phyloP scores from a whole-genome alignment of 2,329 filamentous ascomycete genomes.

The Aspergillus udagawae region DNA sequence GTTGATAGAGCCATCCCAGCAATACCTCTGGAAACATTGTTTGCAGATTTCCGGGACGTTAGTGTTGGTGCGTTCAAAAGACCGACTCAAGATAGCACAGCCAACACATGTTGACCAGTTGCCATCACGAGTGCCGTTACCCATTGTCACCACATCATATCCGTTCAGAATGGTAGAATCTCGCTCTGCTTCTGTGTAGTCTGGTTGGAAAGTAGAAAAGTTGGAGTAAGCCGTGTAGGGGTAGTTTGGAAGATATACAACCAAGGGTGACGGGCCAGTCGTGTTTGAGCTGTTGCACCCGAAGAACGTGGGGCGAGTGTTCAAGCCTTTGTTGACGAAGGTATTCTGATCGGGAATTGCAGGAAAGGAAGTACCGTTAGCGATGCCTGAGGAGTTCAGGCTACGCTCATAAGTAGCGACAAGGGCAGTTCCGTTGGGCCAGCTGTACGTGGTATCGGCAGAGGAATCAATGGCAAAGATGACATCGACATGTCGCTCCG shows the following conservation, averaged over 20 bases:
- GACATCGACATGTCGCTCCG: slow-evolving; percentile 64
- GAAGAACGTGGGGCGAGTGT: slow-evolving; percentile 71
- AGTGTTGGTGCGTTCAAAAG: slow-evolving; percentile 65
- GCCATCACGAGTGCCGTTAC: slow-evolving; percentile 67
- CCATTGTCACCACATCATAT: slow-evolving; percentile 76
- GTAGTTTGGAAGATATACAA: slow-evolving; percentile 86
- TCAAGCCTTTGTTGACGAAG: slow-evolving; percentile 70
- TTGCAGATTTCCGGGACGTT: slow-evolving; percentile 64
- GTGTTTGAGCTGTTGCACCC: slow-evolving; percentile 65
- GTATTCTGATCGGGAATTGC: slow-evolving; percentile 67
- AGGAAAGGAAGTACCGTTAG: slow-evolving; percentile 66
- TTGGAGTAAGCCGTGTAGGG: slow-evolving; percentile 75
- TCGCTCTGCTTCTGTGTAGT: slow-evolving; percentile 62
- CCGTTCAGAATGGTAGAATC: slow-evolving; percentile 80
- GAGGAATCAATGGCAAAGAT: slow-evolving; percentile 74
- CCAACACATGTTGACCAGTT: slow-evolving; percentile 77
- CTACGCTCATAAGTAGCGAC: slow-evolving; percentile 68
- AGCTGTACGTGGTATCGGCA: slow-evolving; percentile 62
- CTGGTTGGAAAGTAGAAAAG: slow-evolving; percentile 67
- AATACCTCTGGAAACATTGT: slow-evolving; percentile 73
- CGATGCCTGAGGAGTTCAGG: slow-evolving; percentile 47
- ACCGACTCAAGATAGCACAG: slow-evolving; percentile 75
- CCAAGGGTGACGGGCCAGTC: slow-evolving; percentile 56
- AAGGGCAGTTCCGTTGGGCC: slow-evolving; percentile 71
- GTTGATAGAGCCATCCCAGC: slow-evolving; percentile 74